A percentile compares a stretch with the other conserved stretches of the same genome.
phyloP scores from a whole-genome alignment of 306 rosid species.

The Gastrolobium villosum region DNA sequence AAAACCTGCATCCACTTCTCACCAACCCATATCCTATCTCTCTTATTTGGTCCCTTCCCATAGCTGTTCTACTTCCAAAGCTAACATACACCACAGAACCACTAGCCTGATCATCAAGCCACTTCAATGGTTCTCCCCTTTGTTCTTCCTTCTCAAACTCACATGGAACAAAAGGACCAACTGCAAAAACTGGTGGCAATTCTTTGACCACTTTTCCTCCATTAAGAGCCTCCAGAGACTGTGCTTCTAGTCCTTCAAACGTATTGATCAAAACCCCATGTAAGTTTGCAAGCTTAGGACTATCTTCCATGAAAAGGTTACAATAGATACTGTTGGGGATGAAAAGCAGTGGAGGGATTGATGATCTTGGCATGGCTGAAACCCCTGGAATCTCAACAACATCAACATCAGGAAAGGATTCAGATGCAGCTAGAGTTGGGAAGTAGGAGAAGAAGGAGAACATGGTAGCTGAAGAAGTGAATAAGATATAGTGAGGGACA shows the following conservation, averaged over 20 bases:
- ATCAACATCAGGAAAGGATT: not conserved
- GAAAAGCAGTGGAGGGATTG: constrained; percentile 58
- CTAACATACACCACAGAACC: constrained; percentile 64
- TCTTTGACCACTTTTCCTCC: constrained; percentile 40
- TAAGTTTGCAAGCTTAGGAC: constrained; percentile 42
- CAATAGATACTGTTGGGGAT: constrained; percentile 23
- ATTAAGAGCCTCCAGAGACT: constrained; percentile 45
- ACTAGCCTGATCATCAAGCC: constrained; percentile 59
- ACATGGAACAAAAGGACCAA: constrained; percentile 66
- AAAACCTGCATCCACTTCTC: constrained; percentile 56
- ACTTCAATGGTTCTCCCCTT: not conserved
- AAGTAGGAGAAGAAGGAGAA: constrained; percentile 52
- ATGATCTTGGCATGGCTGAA: constrained; percentile 53
- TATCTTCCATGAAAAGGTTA: constrained; percentile 40
- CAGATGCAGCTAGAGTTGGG: constrained; percentile 21
- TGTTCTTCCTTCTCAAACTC: constrained; percentile 54
- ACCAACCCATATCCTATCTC: constrained; percentile 65
- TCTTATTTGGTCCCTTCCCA: constrained; percentile 56
- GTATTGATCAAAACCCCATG: constrained; percentile 65
- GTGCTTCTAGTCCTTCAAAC: constrained; percentile 53
- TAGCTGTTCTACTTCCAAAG: constrained; percentile 64
- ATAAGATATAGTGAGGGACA: constrained; percentile 57
- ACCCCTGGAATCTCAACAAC: constrained; percentile 52
- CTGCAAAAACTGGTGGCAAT: constrained; percentile 51
- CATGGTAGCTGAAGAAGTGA: constrained; percentile 61